Evolutionary conservation across 768 basidiomycete species (phyloP).

Genomic region (Leccinum rimulosum): DNA sequence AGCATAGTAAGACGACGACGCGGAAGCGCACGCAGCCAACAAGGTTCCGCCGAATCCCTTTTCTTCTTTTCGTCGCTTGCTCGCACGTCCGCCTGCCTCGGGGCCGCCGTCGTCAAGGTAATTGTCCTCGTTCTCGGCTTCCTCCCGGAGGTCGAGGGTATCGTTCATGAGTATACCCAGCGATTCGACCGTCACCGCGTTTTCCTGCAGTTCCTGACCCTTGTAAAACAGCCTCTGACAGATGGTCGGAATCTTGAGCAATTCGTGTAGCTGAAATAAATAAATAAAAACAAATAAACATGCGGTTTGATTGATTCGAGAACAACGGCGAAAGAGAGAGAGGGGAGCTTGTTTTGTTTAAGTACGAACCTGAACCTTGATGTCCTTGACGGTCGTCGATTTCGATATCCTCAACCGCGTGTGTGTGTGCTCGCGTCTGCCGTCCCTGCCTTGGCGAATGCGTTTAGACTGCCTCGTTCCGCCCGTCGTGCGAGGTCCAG

Average conservation of each 20-base stretch:
- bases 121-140: constrained; percentile 58
- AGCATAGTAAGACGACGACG: constrained; percentile 22
- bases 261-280: constrained; percentile 52
- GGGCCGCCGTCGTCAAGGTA: constrained; percentile 38
- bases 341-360: neutral
- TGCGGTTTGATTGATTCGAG: neutral
- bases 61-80: constrained; percentile 50
- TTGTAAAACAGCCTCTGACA: constrained; percentile 69
- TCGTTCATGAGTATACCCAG: constrained; percentile 62
- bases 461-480: constrained; percentile 69
- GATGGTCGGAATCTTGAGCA: constrained; percentile 68
- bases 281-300: neutral
- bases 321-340: neutral
- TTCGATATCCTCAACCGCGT: constrained; percentile 58
- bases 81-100: constrained; percentile 39
- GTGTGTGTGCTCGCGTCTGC: constrained; percentile 44
- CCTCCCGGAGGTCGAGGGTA: constrained; percentile 62
- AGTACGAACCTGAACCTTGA: constrained; percentile 64
- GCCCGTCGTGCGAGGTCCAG: constrained; percentile 37
- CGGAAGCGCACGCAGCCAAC: constrained; percentile 42
- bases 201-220: constrained; percentile 64
- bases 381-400: constrained; percentile 69
- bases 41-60: constrained; percentile 75
- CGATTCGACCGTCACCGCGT: constrained; percentile 46
- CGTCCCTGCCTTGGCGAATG: constrained; percentile 54